Conservation (phyloP, 2,329 filamentous ascomycete species). For the Lachnellula arida region DNA sequence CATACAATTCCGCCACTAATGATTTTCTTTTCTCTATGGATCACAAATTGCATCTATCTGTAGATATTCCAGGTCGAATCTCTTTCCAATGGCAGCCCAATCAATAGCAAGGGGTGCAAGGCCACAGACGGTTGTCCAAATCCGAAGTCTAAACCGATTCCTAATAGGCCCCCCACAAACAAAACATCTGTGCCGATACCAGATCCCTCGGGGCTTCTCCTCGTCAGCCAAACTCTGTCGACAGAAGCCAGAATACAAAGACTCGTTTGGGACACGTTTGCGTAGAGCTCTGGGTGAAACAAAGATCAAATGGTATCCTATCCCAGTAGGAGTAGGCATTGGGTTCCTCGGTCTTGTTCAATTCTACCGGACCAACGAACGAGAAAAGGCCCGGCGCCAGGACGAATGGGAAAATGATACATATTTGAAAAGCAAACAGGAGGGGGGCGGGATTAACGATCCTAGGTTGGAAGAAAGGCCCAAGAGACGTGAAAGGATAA, state of each 20-base stretch:
- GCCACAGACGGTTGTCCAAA: conserved; percentile 7
- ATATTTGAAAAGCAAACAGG: conserved; percentile 19
- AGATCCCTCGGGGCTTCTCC: conserved; percentile 25
- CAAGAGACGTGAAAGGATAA: conserved; percentile 50
- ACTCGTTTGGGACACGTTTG: conserved; percentile 38
- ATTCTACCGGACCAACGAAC: conserved; percentile 54
- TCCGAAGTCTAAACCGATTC: conserved; percentile 6
- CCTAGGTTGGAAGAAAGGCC: conserved; percentile 37
- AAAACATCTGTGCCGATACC: conserved; percentile 16
- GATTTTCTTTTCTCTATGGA: background rate
- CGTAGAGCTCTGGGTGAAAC: conserved; percentile 56
- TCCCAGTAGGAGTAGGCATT: conserved; percentile 64
- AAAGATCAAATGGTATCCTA: conserved; percentile 67
- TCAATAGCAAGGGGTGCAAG: conserved; percentile 11
- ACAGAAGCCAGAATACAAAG: conserved; percentile 26
- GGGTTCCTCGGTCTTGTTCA: conserved; percentile 62
- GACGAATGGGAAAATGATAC: conserved; percentile 36
- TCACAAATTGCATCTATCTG: background rate
- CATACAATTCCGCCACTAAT: too few relatives aligned
- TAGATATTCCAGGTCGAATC: background rate
- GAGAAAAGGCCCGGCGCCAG: conserved; percentile 39
- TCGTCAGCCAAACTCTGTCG: conserved; percentile 22
- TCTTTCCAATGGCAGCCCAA: conserved; percentile 2
- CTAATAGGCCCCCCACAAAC: conserved; percentile 8
- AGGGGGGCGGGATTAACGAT: conserved; percentile 33